Conservation (phyloP, 2,329 filamentous ascomycete genomes). For the Stachybotrys chlorohalonatus region DNA sequence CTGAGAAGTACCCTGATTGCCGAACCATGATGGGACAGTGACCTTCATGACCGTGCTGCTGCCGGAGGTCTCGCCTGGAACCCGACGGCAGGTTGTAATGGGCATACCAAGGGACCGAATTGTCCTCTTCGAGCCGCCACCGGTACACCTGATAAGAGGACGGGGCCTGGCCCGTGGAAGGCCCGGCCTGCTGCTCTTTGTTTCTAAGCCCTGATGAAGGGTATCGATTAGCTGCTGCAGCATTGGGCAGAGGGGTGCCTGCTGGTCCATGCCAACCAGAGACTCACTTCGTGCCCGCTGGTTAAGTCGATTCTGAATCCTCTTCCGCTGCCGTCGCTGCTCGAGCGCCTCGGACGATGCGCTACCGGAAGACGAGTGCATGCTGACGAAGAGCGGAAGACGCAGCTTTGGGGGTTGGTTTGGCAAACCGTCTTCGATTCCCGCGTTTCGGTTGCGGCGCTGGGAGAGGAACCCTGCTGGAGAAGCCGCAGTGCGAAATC, state of each 20-base stretch:
- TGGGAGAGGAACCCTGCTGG: no score
- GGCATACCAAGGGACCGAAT: neutral
- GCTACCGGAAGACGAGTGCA: no score
- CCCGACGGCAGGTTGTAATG: neutral
- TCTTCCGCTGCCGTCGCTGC: slow-evolving; percentile 6
- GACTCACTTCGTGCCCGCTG: slow-evolving; percentile 7
- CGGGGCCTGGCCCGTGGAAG: neutral
- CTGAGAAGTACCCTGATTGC: neutral
- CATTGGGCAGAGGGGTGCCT: no score
- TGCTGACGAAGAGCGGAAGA: no score
- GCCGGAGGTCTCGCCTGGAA: no score
- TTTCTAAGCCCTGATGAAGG: slow-evolving; percentile 1
- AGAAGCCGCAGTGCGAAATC: no score
- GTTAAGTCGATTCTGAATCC: slow-evolving; percentile 6
- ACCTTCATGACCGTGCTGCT: no score
- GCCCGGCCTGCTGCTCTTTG: neutral
- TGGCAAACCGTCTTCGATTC: no score
- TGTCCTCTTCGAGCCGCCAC: slow-evolving; percentile 4
- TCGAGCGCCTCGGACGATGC: neutral
- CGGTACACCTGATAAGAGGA: slow-evolving; percentile 3
- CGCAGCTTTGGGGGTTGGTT: no score
- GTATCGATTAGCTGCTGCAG: neutral
- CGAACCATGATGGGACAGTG: no score
- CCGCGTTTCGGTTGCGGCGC: no score
- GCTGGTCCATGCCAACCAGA: neutral